phyloP scores from a whole-genome alignment of 305 asterid genomes.

The Nicotiana rustica region DNA sequence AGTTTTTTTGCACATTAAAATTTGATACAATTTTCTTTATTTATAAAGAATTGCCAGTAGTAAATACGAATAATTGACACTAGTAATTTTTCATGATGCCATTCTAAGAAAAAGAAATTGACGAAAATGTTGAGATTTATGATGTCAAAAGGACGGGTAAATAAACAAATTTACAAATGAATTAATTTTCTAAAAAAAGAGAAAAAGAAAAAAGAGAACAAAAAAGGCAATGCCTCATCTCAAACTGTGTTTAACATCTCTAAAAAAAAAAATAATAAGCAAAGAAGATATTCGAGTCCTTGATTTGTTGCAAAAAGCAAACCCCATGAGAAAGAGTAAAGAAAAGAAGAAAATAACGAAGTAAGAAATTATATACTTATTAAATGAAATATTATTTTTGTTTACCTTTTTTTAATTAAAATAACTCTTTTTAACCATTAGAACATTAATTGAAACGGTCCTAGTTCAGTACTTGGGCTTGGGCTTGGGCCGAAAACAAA shows the following conservation, averaged over 20 bases:
- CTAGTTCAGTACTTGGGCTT: background rate
- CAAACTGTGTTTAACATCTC: background rate
- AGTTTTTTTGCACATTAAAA: too few species aligned
- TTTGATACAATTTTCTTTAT: too few species aligned
- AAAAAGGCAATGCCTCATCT: background rate
- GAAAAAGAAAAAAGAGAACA: background rate
- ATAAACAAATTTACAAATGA: constrained; percentile 21
- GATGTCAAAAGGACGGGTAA: background rate
- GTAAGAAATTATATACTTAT: constrained; percentile 4
- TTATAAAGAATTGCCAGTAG: too few species aligned
- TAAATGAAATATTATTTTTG: constrained; percentile 23
- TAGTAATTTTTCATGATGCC: background rate
- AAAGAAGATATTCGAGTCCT: background rate
- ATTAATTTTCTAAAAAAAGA: background rate
- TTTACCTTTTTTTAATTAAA: background rate
- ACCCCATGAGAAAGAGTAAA: background rate
- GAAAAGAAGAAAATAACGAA: background rate
- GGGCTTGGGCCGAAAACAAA: constrained; percentile 5
- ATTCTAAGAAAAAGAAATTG: background rate
- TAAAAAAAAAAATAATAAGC: background rate
- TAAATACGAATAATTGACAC: too few species aligned
- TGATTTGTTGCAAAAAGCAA: background rate
- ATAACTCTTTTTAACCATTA: background rate
- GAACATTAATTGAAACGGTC: constrained; percentile 25
- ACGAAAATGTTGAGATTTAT: background rate